Percentiles rank a stretch among this genome's conserved stretches.
Evolutionary conservation across 208 protist species (phyloP).

Genomic region (Acanthamoeba castellanii): DNA sequence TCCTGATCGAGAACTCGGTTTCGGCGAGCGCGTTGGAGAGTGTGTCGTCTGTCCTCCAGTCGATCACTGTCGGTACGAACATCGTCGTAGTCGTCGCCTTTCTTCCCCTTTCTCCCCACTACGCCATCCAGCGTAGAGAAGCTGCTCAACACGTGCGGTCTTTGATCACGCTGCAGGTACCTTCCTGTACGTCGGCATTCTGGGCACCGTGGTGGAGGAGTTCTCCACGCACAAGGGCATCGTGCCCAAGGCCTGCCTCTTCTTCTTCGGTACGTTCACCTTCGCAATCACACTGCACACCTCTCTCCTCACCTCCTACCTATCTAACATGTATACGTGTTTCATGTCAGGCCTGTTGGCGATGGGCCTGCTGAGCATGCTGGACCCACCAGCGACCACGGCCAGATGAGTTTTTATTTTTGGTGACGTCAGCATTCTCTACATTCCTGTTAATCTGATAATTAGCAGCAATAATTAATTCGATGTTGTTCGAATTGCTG

Average conservation of each 20-base stretch:
- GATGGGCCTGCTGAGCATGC: conserved; percentile 45
- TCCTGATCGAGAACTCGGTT: conserved; percentile 38
- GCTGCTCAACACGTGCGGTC: neutral
- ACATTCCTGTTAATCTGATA: neutral
- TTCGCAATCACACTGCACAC: neutral
- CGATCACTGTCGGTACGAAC: conserved; percentile 41
- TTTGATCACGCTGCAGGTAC: neutral
- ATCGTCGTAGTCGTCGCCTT: neutral
- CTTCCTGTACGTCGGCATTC: conserved; percentile 26
- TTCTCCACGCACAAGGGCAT: conserved; percentile 38
- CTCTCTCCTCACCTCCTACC: neutral
- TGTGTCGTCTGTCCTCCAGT: conserved; percentile 17
- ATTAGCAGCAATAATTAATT: neutral
- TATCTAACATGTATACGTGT: no score
- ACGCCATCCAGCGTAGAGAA: neutral
- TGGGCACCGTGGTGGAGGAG: conserved; percentile 46
- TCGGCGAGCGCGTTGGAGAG: neutral
- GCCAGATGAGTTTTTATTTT: neutral
- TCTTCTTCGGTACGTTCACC: conserved; percentile 1
- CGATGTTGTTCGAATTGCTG: neutral
- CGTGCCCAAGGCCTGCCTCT: conserved; percentile 4
- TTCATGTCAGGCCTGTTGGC: neutral
- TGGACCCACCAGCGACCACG: neutral
- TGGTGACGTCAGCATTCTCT: neutral
- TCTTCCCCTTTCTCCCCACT: neutral